A percentile compares a stretch with the other conserved stretches of the same genome.
Conservation (phyloP, 202 grass and related monocot genomes). For the Elaeis oleifera region DNA sequence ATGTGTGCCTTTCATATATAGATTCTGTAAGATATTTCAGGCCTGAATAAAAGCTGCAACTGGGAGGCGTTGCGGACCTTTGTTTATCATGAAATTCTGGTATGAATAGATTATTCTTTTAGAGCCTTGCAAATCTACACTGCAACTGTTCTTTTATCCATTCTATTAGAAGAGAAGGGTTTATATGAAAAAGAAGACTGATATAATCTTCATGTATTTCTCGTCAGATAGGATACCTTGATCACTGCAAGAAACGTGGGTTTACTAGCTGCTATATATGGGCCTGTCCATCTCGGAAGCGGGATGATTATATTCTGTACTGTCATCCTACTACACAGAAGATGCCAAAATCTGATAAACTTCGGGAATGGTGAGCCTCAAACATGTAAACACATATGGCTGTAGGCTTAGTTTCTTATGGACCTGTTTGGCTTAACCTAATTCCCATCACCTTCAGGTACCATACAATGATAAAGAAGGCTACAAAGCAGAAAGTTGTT, state of each 20-base stretch:
- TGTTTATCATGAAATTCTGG: conserved; percentile 98
- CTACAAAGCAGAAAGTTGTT: conserved; percentile 61
- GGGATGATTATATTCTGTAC: conserved; percentile 94
- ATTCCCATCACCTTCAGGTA: conserved; percentile 49
- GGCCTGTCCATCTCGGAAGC: conserved; percentile 86
- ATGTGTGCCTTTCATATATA: conserved; percentile 89
- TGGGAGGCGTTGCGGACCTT: conserved; percentile 87
- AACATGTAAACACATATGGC: background rate
- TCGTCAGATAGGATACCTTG: conserved; percentile 82
- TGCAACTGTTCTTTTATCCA: too few species aligned
- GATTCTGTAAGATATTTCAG: conserved; percentile 94
- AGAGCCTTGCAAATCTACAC: too few species aligned
- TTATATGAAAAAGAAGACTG: too few species aligned
- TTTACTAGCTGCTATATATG: conserved; percentile 94
- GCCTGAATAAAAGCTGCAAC: conserved; percentile 76
- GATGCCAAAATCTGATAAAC: conserved; percentile 91
- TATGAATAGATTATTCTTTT: conserved; percentile 23
- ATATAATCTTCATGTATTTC: background rate
- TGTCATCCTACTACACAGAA: conserved; percentile 87
- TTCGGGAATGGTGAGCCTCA: conserved; percentile 66
- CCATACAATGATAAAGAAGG: conserved; percentile 70
- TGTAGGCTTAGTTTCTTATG: too few species aligned
- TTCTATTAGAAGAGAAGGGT: too few species aligned
- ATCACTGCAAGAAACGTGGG: conserved; percentile 83
- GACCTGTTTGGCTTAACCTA: conserved; percentile 4